These are phyloP conservation scores for Schoenoplectus triqueter DNA, from an alignment of 202 grass and related monocot species.

Conservation along the genomic window DNA sequence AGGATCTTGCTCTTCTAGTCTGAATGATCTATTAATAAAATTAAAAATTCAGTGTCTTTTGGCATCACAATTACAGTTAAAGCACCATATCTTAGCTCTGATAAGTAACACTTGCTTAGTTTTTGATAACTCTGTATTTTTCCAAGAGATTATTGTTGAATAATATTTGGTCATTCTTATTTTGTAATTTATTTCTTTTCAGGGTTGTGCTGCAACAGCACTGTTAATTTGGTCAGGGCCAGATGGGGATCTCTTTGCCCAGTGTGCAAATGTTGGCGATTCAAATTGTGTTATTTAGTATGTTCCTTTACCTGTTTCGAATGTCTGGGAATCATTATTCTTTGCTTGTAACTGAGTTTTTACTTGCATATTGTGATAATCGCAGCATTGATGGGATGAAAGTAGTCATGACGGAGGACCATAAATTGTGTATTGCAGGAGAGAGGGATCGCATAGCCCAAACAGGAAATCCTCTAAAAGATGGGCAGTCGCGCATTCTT, in stretches of 20 bases:
- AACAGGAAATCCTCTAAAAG: conserved; percentile 68
- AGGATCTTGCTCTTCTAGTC: background rate
- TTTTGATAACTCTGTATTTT: conserved; percentile 12
- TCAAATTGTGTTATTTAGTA: conserved; percentile 82
- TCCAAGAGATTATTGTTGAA: conserved; percentile 18
- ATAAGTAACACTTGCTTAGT: background rate
- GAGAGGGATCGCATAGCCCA: conserved; percentile 69
- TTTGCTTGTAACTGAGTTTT: conserved; percentile 19
- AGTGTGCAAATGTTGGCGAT: conserved; percentile 92
- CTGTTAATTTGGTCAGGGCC: conserved; percentile 80
- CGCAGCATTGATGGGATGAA: conserved; percentile 59
- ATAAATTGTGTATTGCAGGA: conserved; percentile 69
- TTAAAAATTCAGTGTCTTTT: background rate
- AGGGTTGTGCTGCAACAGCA: conserved; percentile 86
- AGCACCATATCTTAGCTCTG: conserved; percentile 6
- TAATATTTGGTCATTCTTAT: background rate
- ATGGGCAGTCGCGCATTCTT: conserved; percentile 64
- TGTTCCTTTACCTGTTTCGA: conserved; percentile 31
- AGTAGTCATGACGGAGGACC: conserved; percentile 76
- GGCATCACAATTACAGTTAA: background rate
- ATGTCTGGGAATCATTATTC: conserved; percentile 11
- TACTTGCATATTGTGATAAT: conserved; percentile 34
- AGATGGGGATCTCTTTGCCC: conserved; percentile 70
- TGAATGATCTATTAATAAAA: conserved; percentile 1
- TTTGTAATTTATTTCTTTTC: conserved; percentile 40